phyloP scores from a whole-genome alignment of 768 basidiomycete genomes.

The Mycena epipterygia region DNA sequence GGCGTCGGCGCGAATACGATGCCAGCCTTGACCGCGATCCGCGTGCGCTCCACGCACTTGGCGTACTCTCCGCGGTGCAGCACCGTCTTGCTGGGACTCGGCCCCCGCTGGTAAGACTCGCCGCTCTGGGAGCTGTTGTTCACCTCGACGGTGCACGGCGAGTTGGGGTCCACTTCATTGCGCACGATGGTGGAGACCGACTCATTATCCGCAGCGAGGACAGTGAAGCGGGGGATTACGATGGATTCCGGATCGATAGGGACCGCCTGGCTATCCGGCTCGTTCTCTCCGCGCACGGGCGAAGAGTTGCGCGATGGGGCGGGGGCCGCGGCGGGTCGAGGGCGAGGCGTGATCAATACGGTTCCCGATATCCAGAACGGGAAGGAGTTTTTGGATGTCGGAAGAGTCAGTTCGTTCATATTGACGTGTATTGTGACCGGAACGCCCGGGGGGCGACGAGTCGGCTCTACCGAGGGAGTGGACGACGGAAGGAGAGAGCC shows the following conservation, averaged over 20 bases:
- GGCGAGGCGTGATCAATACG: constrained; percentile 69
- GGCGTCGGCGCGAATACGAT: constrained; percentile 22
- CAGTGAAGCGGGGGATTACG: constrained; percentile 75
- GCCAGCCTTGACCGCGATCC: constrained; percentile 31
- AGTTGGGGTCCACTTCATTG: constrained; percentile 64
- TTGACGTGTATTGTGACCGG: constrained; percentile 84
- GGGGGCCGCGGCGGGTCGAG: constrained; percentile 43
- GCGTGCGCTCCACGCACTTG: constrained; percentile 39
- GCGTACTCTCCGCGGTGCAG: constrained; percentile 37
- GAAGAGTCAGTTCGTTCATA: constrained; percentile 77
- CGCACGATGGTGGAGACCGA: constrained; percentile 68
- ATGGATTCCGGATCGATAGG: constrained; percentile 62
- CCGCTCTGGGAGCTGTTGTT: constrained; percentile 69
- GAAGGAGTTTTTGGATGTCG: constrained; percentile 74
- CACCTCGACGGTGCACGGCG: constrained; percentile 66
- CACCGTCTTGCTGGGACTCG: constrained; percentile 52
- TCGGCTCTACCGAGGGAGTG: constrained; percentile 40
- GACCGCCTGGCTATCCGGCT: constrained; percentile 41
- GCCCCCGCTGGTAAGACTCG: constrained; percentile 70
- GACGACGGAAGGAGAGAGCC: constrained; percentile 64
- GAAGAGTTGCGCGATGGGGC: constrained; percentile 41
- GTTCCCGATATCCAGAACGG: constrained; percentile 77
- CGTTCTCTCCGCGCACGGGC: constrained; percentile 31
- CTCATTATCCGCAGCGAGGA: constrained; percentile 78
- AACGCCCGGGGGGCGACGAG: constrained; percentile 61